phyloP scores from a whole-genome alignment of 805 yeast species.

The Candida ficus region DNA sequence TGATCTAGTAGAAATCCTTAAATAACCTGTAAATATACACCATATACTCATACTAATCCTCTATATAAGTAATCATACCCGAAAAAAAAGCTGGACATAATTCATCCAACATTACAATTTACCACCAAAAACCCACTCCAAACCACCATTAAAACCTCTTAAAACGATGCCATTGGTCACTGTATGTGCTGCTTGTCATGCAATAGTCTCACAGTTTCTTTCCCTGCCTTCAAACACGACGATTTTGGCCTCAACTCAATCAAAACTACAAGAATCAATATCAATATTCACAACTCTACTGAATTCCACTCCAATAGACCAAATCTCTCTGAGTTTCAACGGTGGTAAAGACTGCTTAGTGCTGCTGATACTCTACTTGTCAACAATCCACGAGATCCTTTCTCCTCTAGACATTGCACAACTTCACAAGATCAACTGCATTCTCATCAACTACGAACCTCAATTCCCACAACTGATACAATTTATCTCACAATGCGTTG shows the following conservation, averaged over 20 bases:
- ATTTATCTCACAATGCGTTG: slow-evolving; percentile 55
- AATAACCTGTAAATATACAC: too few relatives aligned
- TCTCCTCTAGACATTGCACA: slow-evolving; percentile 7
- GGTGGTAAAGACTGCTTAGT: slow-evolving; percentile 98
- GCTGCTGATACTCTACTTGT: slow-evolving; percentile 68
- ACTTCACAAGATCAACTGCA: slow-evolving; percentile 42
- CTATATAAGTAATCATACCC: too few relatives aligned
- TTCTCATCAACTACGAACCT: slow-evolving; percentile 69
- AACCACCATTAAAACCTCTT: too few relatives aligned
- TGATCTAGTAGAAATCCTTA: slow-evolving; percentile 1
- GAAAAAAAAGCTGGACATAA: too few relatives aligned
- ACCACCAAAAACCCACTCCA: too few relatives aligned
- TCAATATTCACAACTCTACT: slow-evolving; percentile 1
- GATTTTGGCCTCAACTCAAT: slow-evolving; percentile 2
- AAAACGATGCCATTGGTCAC: too few relatives aligned
- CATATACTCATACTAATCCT: too few relatives aligned
- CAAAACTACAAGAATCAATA: slow-evolving; percentile 2
- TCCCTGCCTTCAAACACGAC: background rate
- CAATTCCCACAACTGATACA: slow-evolving; percentile 67
- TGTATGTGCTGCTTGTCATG: too few relatives aligned
- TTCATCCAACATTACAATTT: too few relatives aligned
- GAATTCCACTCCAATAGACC: slow-evolving; percentile 25
- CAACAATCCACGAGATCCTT: slow-evolving; percentile 38
- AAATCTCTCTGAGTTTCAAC: slow-evolving; percentile 79
- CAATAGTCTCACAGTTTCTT: background rate